Base-by-base conservation (phyloP, 805 yeast species). In the Lachancea nothofagi region DNA sequence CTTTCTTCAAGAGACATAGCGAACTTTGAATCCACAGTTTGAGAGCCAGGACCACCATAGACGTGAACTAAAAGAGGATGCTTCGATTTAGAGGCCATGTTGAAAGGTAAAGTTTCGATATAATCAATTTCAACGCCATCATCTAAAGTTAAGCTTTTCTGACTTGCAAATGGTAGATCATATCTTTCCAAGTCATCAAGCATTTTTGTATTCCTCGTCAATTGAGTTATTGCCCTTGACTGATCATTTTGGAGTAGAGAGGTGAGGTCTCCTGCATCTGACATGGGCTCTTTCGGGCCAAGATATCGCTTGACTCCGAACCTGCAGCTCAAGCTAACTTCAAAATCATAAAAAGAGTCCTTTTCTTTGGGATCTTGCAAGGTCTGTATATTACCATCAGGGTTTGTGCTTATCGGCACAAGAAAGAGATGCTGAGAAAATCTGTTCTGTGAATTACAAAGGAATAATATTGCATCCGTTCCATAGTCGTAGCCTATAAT, bases 41-140 rank as follows among this genome's bases (percentile, higher is more conserved):
- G 80, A 3, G 84, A 78, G 0, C 93, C 94, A 1, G 95, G 95
- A 0, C 93, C 94, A 3, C 88, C 93, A 54, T 84, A 84, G 0
- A 75, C 79, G 42, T 74, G 72, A 2, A 83, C 86, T 30, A 84
- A 57, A 9, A 84, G 45, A 0, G 93, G 89, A 50, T 82, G 76
- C 45, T 72, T 69, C 29, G 58, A 59, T 1, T 48, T 48, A 2
- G 70, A 61, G 45, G 77, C 64, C 49, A 80, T 75, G 33, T 67
- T 64, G 0, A 71, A 69, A 0, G 95, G 95, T 30, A 71, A 65
- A 7, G 78, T 75, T 51, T 83, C 89, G 29, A 79, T 59, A 40
- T 77, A 69, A 51, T 79, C 74, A 5, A 79, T 54, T 6, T 48
- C 50, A 1, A 72, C 54, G 7, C 67, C 70, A 39, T 62, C 70